Conservation (phyloP, 352 stramenopile species). For the Phytophthora foliorum region DNA sequence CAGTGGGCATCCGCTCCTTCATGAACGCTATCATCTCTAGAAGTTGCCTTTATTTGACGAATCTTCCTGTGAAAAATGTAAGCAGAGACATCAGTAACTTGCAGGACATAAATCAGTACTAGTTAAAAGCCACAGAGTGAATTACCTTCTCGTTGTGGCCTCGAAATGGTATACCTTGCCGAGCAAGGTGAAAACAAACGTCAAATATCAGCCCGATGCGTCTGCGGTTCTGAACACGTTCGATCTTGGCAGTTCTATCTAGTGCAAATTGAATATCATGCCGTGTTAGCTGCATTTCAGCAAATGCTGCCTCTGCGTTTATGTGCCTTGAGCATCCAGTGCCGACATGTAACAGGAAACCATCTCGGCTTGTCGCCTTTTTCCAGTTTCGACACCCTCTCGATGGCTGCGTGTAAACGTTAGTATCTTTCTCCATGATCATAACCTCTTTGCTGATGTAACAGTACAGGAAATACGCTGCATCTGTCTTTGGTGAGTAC, state of each 20-base stretch:
- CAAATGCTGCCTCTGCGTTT: neutral
- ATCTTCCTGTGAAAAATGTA: neutral
- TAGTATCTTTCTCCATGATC: neutral
- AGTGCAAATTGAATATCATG: neutral
- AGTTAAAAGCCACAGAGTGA: neutral
- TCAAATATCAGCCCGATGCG: neutral
- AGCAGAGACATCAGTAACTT: neutral
- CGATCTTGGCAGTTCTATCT: neutral
- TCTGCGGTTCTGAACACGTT: neutral
- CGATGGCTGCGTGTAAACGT: neutral
- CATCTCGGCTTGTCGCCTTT: neutral
- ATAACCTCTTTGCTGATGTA: neutral
- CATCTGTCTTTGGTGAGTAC: neutral
- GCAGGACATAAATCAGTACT: neutral
- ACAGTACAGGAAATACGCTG: neutral
- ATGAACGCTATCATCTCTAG: slow-evolving; percentile 11
- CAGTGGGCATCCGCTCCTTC: neutral
- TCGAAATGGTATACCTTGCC: neutral
- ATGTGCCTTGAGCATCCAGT: neutral
- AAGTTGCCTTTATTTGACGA: slow-evolving; percentile 15
- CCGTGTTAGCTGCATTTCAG: neutral
- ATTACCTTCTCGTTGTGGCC: neutral
- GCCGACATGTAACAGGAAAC: neutral
- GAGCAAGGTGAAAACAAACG: neutral
- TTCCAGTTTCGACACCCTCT: neutral